These are phyloP conservation scores for Diaporthe helianthi DNA, from an alignment of 2,329 filamentous ascomycete species.

Conservation along the genomic window DNA sequence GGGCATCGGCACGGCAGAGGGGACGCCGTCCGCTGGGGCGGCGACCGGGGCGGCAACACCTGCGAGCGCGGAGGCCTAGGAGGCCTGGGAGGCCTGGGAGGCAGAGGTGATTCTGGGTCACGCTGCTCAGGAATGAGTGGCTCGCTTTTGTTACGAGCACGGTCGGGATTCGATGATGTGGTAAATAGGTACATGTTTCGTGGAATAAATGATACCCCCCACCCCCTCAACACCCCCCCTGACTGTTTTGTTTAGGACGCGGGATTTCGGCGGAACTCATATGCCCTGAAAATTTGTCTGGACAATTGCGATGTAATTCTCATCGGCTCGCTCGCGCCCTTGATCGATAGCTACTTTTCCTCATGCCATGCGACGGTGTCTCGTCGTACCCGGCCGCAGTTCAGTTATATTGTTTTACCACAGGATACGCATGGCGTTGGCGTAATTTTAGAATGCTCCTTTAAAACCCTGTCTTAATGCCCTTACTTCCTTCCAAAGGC, in stretches of 20 bases:
- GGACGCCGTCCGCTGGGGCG: slow-evolving; percentile 27
- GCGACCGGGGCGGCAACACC: slow-evolving; percentile 24
- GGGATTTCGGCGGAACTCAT: background rate
- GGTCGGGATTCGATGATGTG: background rate
- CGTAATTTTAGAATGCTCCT: background rate
- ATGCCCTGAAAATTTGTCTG: background rate
- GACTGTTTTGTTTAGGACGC: slow-evolving; percentile 1
- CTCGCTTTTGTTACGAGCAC: background rate
- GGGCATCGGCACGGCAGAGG: slow-evolving; percentile 28
- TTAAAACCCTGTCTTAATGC: background rate
- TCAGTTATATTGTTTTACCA: background rate
- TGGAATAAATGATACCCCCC: slow-evolving; percentile 32
- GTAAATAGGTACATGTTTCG: slow-evolving; percentile 23
- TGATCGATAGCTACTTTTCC: background rate
- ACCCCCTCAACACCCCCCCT: too few species aligned
- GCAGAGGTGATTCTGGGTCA: background rate
- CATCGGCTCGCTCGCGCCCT: background rate
- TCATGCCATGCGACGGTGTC: background rate
- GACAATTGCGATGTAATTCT: slow-evolving; percentile 18
- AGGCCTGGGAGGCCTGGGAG: background rate
- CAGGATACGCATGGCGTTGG: background rate
- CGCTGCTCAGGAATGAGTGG: background rate
- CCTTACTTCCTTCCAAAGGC: background rate
- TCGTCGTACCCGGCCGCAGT: background rate
- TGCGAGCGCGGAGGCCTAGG: slow-evolving; percentile 1